phyloP scores from a whole-genome alignment of 225 moss, liverwort and hornwort species.

The Polytrichum commune region DNA sequence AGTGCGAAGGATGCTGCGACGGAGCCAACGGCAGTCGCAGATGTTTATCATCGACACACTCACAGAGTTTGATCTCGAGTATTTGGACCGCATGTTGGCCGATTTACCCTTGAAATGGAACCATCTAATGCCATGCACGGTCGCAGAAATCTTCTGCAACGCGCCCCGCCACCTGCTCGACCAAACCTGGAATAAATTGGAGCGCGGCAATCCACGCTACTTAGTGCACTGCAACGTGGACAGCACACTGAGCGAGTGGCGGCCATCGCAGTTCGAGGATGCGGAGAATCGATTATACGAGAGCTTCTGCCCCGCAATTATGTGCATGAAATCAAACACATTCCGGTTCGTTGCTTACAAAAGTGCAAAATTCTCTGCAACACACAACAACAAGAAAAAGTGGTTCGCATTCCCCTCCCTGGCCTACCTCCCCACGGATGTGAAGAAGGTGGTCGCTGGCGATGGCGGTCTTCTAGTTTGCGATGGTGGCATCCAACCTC shows the following conservation, averaged over 20 bases:
- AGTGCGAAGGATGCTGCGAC: conserved; percentile 8
- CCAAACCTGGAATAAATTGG: conserved; percentile 29
- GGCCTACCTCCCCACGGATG: conserved; percentile 20
- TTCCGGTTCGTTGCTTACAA: conserved; percentile 27
- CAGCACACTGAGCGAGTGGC: conserved; percentile 28
- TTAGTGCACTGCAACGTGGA: conserved; percentile 34
- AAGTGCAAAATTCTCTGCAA: conserved; percentile 24
- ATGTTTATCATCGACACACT: conserved; percentile 16
- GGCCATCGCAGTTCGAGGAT: conserved; percentile 41
- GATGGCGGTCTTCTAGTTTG: conserved; percentile 43
- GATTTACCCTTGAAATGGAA: conserved; percentile 43
- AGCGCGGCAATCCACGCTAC: conserved; percentile 20
- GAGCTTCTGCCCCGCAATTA: conserved; percentile 34
- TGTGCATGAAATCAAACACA: conserved; percentile 34
- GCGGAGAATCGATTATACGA: conserved; percentile 27
- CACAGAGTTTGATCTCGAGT: conserved; percentile 27
- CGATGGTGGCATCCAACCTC: conserved; percentile 11
- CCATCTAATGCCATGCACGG: conserved; percentile 31
- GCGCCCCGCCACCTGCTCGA: conserved; percentile 24
- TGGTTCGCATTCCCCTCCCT: conserved; percentile 38
- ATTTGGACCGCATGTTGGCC: conserved; percentile 21
- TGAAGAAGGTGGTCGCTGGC: conserved; percentile 24
- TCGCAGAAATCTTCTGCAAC: conserved; percentile 43
- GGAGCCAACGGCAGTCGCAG: conserved; percentile 7
- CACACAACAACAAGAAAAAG: conserved; percentile 23